phyloP scores from a whole-genome alignment of 371 early-diverging fungal genomes.

The Mucor lusitanicus region DNA sequence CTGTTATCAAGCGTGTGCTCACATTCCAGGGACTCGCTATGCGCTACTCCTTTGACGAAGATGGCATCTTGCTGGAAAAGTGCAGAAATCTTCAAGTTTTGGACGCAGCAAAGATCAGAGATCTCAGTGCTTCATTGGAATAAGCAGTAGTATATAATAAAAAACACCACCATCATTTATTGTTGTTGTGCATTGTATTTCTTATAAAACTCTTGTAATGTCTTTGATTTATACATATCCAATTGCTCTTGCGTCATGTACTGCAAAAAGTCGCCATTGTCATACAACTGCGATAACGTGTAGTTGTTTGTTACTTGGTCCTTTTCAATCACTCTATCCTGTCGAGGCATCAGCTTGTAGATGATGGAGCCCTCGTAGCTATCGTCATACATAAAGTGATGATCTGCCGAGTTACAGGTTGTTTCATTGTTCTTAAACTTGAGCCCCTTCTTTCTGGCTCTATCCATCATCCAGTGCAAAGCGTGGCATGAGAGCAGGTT shows the following conservation, averaged over 20 bases:
- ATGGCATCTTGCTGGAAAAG: slow-evolving; percentile 40
- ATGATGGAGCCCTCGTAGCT: slow-evolving; percentile 26
- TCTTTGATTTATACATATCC: slow-evolving; percentile 30
- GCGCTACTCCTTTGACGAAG: slow-evolving; percentile 58
- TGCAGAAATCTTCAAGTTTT: slow-evolving; percentile 38
- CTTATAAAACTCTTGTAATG: slow-evolving; percentile 13
- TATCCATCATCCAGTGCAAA: slow-evolving; percentile 39
- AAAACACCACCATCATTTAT: not conserved
- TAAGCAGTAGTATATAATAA: not conserved
- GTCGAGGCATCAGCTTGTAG: slow-evolving; percentile 31
- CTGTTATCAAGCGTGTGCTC: slow-evolving; percentile 63
- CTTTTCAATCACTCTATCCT: slow-evolving; percentile 31
- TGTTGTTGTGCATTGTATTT: not conserved
- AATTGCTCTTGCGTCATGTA: slow-evolving; percentile 25
- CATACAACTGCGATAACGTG: slow-evolving; percentile 12
- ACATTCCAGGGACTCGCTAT: slow-evolving; percentile 61
- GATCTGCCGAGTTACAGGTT: slow-evolving; percentile 4
- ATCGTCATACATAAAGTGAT: slow-evolving; percentile 27
- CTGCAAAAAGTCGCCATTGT: slow-evolving; percentile 19
- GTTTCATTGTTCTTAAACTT: slow-evolving; percentile 20
- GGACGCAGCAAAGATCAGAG: slow-evolving; percentile 38
- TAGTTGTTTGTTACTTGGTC: not conserved
- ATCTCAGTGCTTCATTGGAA: slow-evolving; percentile 33
- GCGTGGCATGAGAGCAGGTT: slow-evolving; percentile 31
- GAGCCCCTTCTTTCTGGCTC: slow-evolving; percentile 31